Evolutionary conservation across 805 yeast species (phyloP).

Genomic region (Zygoascus biomembranicola): DNA sequence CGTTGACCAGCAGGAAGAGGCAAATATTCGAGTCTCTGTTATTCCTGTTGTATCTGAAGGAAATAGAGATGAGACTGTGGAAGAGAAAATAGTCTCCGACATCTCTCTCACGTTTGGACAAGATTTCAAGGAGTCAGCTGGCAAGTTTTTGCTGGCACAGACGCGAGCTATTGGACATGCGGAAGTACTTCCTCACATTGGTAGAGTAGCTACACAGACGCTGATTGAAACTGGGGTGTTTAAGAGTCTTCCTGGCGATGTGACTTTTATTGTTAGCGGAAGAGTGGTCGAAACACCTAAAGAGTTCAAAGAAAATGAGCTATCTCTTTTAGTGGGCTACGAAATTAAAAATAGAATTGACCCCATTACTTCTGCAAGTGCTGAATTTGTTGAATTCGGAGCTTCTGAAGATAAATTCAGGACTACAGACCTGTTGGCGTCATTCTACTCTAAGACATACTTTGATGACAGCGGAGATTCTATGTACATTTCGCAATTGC

Average conservation of each 20-base stretch:
- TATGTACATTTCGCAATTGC: conserved; percentile 6
- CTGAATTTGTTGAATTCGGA: conserved; percentile 2
- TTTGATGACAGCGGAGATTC: conserved; percentile 5
- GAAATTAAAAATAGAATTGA: conserved; percentile 11
- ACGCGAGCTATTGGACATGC: neutral
- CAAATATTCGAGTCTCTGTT: conserved; percentile 5
- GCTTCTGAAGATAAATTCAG: conserved; percentile 5
- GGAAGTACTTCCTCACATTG: neutral
- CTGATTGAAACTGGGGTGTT: neutral
- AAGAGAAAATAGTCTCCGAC: neutral
- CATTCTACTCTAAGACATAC: conserved; percentile 15
- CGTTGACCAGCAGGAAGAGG: neutral
- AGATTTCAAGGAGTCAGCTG: neutral
- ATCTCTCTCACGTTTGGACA: neutral
- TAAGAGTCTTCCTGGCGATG: neutral
- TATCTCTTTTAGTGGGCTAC: conserved; percentile 20
- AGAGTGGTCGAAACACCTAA: conserved; percentile 6
- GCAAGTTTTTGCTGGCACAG: neutral
- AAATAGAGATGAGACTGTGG: neutral
- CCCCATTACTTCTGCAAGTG: conserved; percentile 9
- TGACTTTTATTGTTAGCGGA: conserved; percentile 9
- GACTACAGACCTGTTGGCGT: conserved; percentile 11
- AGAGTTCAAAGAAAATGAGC: conserved; percentile 5
- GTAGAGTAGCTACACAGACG: neutral
- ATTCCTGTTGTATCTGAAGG: conserved; percentile 5